These are phyloP conservation scores for Wallacemonas sp. DNA, from an alignment of 208 protist species.

Conservation along the genomic window DNA sequence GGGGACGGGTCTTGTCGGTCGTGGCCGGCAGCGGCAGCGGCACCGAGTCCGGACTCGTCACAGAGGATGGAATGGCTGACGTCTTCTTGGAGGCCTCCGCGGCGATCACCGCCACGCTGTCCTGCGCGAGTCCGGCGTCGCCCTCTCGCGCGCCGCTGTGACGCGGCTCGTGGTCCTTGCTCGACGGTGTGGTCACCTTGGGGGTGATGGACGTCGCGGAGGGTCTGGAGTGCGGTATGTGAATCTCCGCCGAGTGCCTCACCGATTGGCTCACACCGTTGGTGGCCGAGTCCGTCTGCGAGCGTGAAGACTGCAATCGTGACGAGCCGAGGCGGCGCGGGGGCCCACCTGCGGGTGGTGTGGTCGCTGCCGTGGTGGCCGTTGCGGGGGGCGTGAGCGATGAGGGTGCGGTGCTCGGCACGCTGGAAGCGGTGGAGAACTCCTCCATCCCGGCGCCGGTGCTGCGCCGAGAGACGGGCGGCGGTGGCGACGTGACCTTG, in stretches of 20 bases:
- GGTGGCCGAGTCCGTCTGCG: not conserved
- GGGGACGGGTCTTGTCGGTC: not conserved
- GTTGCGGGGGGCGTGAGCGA: not conserved
- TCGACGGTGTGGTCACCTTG: conserved; percentile 8
- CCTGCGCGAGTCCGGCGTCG: too few relatives aligned
- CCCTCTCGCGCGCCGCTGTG: not conserved
- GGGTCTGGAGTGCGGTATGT: conserved; percentile 3
- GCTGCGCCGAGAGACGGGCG: not conserved
- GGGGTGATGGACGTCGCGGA: conserved; percentile 13
- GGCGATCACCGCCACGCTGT: not conserved
- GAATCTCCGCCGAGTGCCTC: conserved; percentile 1
- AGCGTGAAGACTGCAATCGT: not conserved
- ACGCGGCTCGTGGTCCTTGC: not conserved
- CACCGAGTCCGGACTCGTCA: not conserved
- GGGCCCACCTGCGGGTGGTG: not conserved
- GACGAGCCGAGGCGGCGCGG: not conserved
- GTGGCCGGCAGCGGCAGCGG: not conserved
- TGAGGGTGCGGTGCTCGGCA: not conserved
- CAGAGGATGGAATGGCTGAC: not conserved
- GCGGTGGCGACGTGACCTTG: not conserved
- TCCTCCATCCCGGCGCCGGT: not conserved
- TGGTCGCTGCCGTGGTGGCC: too few relatives aligned
- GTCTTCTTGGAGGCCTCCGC: not conserved
- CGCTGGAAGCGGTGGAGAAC: not conserved
- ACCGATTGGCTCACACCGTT: not conserved